Evolutionary conservation across 441 rosid genomes (phyloP), one percentile per base, ranked within the genome.

Genomic region (Flueggea neowawraea): DNA sequence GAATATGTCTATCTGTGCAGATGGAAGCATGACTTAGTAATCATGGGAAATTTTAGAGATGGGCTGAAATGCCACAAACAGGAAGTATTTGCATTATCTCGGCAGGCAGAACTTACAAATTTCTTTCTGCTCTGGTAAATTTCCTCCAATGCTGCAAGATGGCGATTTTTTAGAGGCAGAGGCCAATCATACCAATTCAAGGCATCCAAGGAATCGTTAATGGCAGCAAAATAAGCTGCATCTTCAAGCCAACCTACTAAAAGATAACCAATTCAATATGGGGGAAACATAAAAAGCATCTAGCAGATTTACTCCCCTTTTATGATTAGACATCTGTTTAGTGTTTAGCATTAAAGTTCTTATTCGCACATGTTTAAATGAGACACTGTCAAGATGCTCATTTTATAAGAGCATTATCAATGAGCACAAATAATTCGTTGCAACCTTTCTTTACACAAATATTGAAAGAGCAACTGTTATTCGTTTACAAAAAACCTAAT

Each of bases 191-290:
- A 91, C 99, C 97, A 94, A 73, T 85, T 87, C 55, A 78, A 57
- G 57, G 90, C 62, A 63, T 87, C 70, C 61, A 80, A 70, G 33
- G 76, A 70, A 73, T 77, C 77, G 66, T 91, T 84, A 64, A 94
- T 87, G 58, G 97, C 99, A 73, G 97, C 95, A 83, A 94, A 94
- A 78, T 87, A 89, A 49, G 99, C 95, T 55, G 97, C 95, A 76
- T 94, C 97, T 78, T 87, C 90, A 66, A 94, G 97, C 99, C 99
- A 94, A 68, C 96, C 99, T 94, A 70, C 41, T 52, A 73, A 74
- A 60, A 33, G 28, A 16, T 16, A 16, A 52, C 16, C 44, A 16
- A 5, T 52, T 16, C 54, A 69, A 43, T 11, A 43, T 43, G 3
- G 12, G 45, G 10, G 3, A 43, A 43, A 11, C 28, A 43, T 1